These are phyloP conservation scores for Vigna nakashimae DNA, from an alignment of 306 rosid genomes.

Conservation along the genomic window DNA sequence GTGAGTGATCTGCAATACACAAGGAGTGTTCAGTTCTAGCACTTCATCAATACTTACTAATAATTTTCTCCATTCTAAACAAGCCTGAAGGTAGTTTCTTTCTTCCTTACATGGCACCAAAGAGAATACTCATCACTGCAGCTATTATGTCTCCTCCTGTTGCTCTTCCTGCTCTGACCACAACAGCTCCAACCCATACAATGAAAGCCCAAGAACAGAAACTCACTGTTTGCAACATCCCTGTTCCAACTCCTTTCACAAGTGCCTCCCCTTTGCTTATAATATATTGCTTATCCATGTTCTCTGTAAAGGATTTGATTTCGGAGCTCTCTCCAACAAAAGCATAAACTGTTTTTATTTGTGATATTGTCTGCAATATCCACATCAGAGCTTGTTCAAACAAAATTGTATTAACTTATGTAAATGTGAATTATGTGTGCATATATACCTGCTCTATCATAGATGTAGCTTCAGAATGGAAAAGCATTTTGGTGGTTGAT, in stretches of 20 bases:
- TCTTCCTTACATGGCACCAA: constrained; percentile 82
- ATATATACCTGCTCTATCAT: constrained; percentile 77
- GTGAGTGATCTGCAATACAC: constrained; percentile 70
- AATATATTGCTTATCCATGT: constrained; percentile 61
- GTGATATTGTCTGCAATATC: constrained; percentile 73
- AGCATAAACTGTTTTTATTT: constrained; percentile 86
- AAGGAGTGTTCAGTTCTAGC: constrained; percentile 26
- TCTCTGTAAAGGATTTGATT: constrained; percentile 59
- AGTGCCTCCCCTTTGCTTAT: constrained; percentile 82
- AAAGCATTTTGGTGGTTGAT: constrained; percentile 64
- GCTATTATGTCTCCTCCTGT: constrained; percentile 73
- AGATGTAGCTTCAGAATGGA: constrained; percentile 77
- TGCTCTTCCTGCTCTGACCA: constrained; percentile 66
- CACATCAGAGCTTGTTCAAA: constrained; percentile 34
- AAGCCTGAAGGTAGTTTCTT: neutral
- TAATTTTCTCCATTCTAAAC: neutral
- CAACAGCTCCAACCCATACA: constrained; percentile 87
- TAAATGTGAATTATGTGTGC: neutral
- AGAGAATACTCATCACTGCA: constrained; percentile 92
- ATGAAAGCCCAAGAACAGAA: constrained; percentile 88
- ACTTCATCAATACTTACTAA: neutral
- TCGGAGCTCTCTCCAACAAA: constrained; percentile 81
- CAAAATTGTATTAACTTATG: neutral
- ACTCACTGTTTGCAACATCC: constrained; percentile 80
- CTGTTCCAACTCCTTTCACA: constrained; percentile 84